Base-by-base conservation (phyloP, 805 yeast genomes). In the Suhomyces kilbournensis region DNA sequence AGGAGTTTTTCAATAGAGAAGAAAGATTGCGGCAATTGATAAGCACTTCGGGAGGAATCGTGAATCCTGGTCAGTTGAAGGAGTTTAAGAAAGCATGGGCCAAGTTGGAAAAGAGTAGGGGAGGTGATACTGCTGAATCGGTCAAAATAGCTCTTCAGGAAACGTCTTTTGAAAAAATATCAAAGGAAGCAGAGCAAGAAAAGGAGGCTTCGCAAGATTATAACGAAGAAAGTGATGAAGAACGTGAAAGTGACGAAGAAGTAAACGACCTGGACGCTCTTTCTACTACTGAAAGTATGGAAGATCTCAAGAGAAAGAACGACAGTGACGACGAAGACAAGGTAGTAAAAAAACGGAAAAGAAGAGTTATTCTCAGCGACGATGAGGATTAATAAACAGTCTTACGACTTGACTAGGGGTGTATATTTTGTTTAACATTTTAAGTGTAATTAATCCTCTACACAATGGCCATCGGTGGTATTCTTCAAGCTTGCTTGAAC, bases 1-100 rank as follows among this genome's bases (percentile, higher is more conserved):
- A 60, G 2, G 74, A 59, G 28, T 86, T 86, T 61, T 86, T 80
- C 61, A 83, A 67, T 43, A 75, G 81, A 53, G 92, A 86, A 59
- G 72, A 73, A 51, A 66, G 70, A 51, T 69, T 83, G 44, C 79
- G 85, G 45, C 65, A 62, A 30, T 56, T 75, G 54, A 60, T 75
- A 38, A 57, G 54, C 7, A 62, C 60, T 46, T 61, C 69, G 6
- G 79, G 79, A 6, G 78, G 78, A 10, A 68, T 75, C 32, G 67
- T 72, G 15, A 68, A 67, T 54, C 52, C 72, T 7, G 51, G 52
- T 35, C 76, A 70, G 54, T 63, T 71, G 52, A 59, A 51, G 4
- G 73, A 67, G 44, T 70, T 71, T 53, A 69, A 64, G 49, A 58
- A 58, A 51, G 68, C 64, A 2, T 71, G 76, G 76, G 7, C 60